Base-by-base conservation (phyloP, 306 rosid genomes). In the Rosa rugosa region DNA sequence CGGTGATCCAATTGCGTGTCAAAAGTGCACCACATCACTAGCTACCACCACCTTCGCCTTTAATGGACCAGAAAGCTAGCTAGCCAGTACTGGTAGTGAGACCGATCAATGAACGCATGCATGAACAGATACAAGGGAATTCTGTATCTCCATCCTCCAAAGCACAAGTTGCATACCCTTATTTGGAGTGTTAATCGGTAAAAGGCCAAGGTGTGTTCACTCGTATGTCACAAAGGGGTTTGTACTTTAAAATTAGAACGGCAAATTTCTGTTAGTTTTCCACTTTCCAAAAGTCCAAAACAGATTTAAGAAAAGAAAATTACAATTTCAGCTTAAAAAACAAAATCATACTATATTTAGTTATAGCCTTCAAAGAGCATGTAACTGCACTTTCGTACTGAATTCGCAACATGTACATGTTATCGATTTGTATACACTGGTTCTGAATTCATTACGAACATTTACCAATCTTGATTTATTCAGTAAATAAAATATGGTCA, bases 1-100 rank as follows among this genome's bases (percentile, higher is more conserved):
- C 82, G 84, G 89, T 75, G 78, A n/a, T 14, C 0, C 69, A 0
- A 12, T 63, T 63, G 25, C 71, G 25, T 38, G 46, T 8, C 71
- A 66, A 66, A 66, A 66, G 71, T 66, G 71, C 71, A 38, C 71
- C 47, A 66, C 71, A 38, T 66, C 71, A 66, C 71, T n/a, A n/a
- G n/a, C n/a, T 36, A 57, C 64, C 64, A 6, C 5, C 68, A 11
- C 68, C 11, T 27, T 12, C 68, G 68, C 41, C 40, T 25, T 62
- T 27, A 62, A 62, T 62, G 68, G 67, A 36, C 68, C 68, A 27
- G 38, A 63, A 31, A 63, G 41, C 67, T 27, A 3, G 68, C 42
- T 16, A 34, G 69, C 69, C 4, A 5, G n/a, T 14, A 31, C 69
- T 14, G 42, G 44, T 31, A 65, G 46, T 38, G 71, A 66, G 71